Conservation (phyloP, 257 asterid genomes). For the Nicotiana otophora region DNA sequence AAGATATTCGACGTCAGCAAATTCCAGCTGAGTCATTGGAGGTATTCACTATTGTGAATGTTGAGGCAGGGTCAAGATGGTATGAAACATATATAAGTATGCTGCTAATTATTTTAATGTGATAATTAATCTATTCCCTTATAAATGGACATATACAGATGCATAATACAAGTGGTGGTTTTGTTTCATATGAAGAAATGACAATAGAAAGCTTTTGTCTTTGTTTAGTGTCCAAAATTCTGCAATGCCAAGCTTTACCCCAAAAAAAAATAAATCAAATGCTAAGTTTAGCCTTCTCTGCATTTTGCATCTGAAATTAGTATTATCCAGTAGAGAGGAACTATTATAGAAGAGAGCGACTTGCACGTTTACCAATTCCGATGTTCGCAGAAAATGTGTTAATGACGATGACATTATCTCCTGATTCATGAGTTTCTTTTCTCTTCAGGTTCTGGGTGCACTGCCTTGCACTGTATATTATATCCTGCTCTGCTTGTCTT, state of each 20-base stretch:
- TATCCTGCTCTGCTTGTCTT: conserved; percentile 22
- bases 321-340: neutral
- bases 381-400: neutral
- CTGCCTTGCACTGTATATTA: conserved; percentile 27
- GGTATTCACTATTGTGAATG: conserved; percentile 29
- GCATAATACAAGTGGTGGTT: neutral
- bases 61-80: conserved; percentile 28
- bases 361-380: neutral
- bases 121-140: neutral
- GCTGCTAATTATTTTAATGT: neutral
- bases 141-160: neutral
- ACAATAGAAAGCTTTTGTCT: neutral
- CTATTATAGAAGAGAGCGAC: neutral
- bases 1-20: conserved; percentile 20
- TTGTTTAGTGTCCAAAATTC: neutral
- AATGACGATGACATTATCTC: neutral
- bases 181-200: neutral
- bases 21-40: conserved; percentile 25
- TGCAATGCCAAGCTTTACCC: neutral
- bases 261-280: neutral
- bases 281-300: neutral
- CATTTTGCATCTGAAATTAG: neutral
- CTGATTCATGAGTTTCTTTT: neutral
- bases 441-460: conserved; percentile 37
- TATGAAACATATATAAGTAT: conserved; percentile 2